Conservation (phyloP, 495 filamentous ascomycete genomes). For the Tuber aestivum region DNA sequence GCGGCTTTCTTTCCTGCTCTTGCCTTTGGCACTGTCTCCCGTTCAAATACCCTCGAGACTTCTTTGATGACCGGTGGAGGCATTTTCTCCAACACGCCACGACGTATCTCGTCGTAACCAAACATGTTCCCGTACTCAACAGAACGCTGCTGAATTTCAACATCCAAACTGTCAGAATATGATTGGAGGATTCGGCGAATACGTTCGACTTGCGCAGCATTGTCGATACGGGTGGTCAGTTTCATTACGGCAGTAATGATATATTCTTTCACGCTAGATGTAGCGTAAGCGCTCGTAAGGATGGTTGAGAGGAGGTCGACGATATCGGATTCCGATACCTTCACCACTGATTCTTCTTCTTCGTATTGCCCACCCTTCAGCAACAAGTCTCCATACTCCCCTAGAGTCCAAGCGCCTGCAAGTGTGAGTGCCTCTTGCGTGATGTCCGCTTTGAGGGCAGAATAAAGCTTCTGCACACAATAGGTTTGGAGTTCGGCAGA, state of each 20-base stretch:
- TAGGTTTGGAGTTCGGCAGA: conserved; percentile 93
- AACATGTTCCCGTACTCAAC: conserved; percentile 95
- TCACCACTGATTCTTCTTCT: conserved; percentile 85
- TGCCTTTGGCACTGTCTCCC: conserved; percentile 62
- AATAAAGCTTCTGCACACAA: conserved; percentile 88
- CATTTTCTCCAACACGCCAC: conserved; percentile 93
- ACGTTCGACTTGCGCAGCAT: conserved; percentile 74
- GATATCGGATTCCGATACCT: conserved; percentile 82
- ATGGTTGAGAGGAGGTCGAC: conserved; percentile 87
- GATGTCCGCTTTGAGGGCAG: conserved; percentile 85
- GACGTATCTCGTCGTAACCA: conserved; percentile 75
- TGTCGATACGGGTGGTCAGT: conserved; percentile 79
- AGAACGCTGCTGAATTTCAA: conserved; percentile 91
- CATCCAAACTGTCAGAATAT: conserved; percentile 74
- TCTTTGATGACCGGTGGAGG: conserved; percentile 94
- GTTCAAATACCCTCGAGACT: conserved; percentile 63
- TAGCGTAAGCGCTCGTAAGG: conserved; percentile 85
- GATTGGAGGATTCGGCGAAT: conserved; percentile 68
- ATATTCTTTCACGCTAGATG: conserved; percentile 85
- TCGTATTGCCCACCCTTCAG: conserved; percentile 86
- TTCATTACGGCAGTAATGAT: conserved; percentile 94
- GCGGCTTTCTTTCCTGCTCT: conserved; percentile 60
- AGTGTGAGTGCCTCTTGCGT: conserved; percentile 92
- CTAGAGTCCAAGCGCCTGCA: conserved; percentile 95
- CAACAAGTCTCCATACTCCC: conserved; percentile 88